Evolutionary conservation across 2,329 filamentous ascomycete genomes (phyloP).

Genomic region (Aspergillus sp.): DNA sequence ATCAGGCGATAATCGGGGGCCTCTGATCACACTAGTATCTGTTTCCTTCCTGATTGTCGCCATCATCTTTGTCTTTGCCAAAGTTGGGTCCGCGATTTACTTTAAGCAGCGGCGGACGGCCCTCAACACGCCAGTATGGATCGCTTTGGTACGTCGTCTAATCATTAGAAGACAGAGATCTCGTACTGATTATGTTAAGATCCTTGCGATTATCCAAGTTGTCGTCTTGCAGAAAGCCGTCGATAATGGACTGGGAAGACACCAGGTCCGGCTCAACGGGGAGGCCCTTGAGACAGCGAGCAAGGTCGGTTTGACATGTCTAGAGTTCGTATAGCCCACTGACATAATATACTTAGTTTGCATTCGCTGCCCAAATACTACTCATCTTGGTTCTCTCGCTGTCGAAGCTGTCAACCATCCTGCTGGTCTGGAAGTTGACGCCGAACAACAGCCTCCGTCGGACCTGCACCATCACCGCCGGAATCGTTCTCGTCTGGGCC

Average conservation of each 20-base stretch:
- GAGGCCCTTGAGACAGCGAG: constrained; percentile 1
- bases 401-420: constrained; percentile 17
- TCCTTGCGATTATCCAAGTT: constrained; percentile 7
- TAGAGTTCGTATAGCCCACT: too few species aligned
- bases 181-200: background rate
- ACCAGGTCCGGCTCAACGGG: constrained; percentile 1
- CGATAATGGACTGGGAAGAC: constrained; percentile 14
- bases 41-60: constrained; percentile 13
- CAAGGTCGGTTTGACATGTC: constrained; percentile 9
- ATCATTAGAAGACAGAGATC: background rate
- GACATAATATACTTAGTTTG: constrained; percentile 11
- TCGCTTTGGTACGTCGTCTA: constrained; percentile 11
- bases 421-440: constrained; percentile 21
- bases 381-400: constrained; percentile 10
- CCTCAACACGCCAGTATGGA: constrained; percentile 17
- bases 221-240: constrained; percentile 13
- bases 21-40: constrained; percentile 14
- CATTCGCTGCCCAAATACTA: constrained; percentile 12
- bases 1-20: constrained; percentile 12
- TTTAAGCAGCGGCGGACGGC: constrained; percentile 16
- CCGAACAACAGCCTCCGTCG: constrained; percentile 15
- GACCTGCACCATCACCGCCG: constrained; percentile 15
- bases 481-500: constrained; percentile 15
- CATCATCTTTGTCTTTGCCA: constrained; percentile 15
- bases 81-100: constrained; percentile 15